Percentiles rank a stretch among this genome's conserved stretches.
Evolutionary conservation across 2,329 filamentous ascomycete genomes (phyloP).

Genomic region (Diaporthe destruens): DNA sequence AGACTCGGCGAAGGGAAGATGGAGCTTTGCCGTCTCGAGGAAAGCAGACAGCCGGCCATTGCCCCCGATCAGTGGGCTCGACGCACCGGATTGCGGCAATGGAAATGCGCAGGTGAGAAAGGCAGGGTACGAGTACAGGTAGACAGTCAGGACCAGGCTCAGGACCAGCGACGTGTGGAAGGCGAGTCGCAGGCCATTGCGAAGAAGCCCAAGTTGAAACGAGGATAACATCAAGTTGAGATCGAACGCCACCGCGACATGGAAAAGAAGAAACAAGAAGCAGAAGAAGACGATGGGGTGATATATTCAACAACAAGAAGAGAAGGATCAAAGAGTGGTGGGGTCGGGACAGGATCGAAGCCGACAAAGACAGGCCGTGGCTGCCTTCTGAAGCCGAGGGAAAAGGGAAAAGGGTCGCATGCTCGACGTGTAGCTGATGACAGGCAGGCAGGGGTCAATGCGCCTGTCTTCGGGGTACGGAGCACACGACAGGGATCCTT

Average conservation of each 20-base stretch:
- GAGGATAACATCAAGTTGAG: conserved; percentile 62
- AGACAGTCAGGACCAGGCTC: conserved; percentile 72
- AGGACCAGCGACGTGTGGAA: conserved; percentile 76
- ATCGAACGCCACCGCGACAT: conserved; percentile 44
- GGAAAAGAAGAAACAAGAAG: not conserved
- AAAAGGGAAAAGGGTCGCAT: not conserved
- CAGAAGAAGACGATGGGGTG: no score
- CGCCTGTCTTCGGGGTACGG: no score
- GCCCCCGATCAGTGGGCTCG: conserved; percentile 27
- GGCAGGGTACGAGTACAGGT: conserved; percentile 89
- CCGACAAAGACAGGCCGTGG: conserved; percentile 5
- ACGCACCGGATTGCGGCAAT: conserved; percentile 53
- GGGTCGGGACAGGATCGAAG: not conserved
- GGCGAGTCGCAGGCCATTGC: conserved; percentile 68
- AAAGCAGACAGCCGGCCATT: conserved; percentile 49
- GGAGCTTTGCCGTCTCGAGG: conserved; percentile 56
- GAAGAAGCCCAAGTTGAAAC: conserved; percentile 64
- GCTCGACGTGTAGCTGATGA: no score
- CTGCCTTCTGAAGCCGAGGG: not conserved
- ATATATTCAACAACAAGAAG: not conserved
- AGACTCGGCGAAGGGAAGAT: conserved; percentile 52
- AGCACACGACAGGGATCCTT: conserved; percentile 10
- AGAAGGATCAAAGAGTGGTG: not conserved
- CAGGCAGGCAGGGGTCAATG: conserved; percentile 12
- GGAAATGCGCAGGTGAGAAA: conserved; percentile 88